phyloP scores from a whole-genome alignment of 768 basidiomycete genomes.

The Rhizopogon vesiculosus region DNA sequence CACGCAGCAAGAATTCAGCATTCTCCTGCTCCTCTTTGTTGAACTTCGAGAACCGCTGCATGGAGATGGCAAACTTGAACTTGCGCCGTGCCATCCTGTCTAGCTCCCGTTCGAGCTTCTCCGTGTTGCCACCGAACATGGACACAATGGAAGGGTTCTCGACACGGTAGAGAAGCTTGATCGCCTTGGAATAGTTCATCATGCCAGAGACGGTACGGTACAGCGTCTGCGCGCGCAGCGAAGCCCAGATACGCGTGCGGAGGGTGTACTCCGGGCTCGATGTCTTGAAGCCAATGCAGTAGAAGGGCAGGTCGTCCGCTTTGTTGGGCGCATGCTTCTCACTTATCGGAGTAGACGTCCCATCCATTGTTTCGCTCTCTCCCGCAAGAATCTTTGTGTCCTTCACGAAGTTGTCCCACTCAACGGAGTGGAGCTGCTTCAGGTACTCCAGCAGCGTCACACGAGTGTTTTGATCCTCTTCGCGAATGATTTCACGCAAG shows the following conservation, averaged over 20 bases:
- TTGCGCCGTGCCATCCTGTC: constrained; percentile 97
- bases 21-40: constrained; percentile 99
- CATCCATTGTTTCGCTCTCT: constrained; percentile 63
- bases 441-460: constrained; percentile 97
- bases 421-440: constrained; percentile 96
- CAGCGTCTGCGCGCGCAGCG: constrained; percentile 94
- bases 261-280: constrained; percentile 98
- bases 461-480: constrained; percentile 94
- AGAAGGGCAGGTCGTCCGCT: constrained; percentile 94
- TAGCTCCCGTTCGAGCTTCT: constrained; percentile 90
- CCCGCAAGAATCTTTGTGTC: constrained; percentile 99
- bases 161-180: constrained; percentile 97
- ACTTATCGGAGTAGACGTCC: constrained; percentile 41
- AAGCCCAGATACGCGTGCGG: constrained; percentile 99
- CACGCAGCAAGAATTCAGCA: constrained; percentile 94
- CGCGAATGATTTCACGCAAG: constrained; percentile 95
- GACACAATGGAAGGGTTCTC: constrained; percentile 99
- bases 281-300: constrained; percentile 99
- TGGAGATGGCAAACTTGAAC: constrained; percentile 97
- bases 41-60: constrained; percentile 99
- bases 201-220: constrained; percentile 99
- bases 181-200: constrained; percentile 99
- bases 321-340: constrained; percentile 66
- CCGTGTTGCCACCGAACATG: constrained; percentile 93
- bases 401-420: constrained; percentile 99